Percentiles rank a stretch among this genome's conserved stretches.
phyloP scores from a whole-genome alignment of 2,329 filamentous ascomycete genomes.

The Xylariales sp. region DNA sequence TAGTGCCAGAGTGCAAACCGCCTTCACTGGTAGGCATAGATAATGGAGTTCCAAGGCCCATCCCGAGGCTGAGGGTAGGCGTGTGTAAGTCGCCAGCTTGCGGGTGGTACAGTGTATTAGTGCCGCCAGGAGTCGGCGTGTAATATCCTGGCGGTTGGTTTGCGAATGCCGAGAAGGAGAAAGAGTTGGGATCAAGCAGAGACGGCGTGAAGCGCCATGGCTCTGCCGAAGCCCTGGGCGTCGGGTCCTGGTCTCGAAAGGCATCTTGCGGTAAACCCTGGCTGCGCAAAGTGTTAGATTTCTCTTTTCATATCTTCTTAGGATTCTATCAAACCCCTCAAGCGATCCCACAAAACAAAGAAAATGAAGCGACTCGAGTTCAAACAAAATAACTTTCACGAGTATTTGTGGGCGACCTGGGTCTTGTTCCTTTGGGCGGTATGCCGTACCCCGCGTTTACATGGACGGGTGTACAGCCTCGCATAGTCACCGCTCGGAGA shows the following conservation, averaged over 20 bases:
- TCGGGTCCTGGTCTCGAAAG: conserved; percentile 72
- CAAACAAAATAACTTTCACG: too few relatives aligned
- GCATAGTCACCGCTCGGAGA: conserved; percentile 7
- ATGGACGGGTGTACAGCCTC: conserved; percentile 19
- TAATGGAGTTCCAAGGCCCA: conserved; percentile 77
- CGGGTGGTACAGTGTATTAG: conserved; percentile 74
- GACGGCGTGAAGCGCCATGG: conserved; percentile 87
- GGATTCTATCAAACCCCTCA: too few relatives aligned
- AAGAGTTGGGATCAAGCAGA: conserved; percentile 79
- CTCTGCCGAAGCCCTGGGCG: conserved; percentile 74
- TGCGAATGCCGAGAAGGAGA: conserved; percentile 73
- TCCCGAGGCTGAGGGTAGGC: conserved; percentile 66
- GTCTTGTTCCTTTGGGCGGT: too few relatives aligned
- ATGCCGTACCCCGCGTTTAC: conserved; percentile 20
- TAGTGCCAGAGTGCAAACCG: conserved; percentile 54
- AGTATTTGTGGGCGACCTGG: too few relatives aligned
- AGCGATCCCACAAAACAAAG: neutral
- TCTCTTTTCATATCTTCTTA: too few relatives aligned
- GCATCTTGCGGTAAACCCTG: conserved; percentile 34
- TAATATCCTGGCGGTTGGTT: conserved; percentile 82
- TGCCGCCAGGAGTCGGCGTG: conserved; percentile 78
- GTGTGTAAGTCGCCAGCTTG: conserved; percentile 87
- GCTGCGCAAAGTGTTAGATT: too few relatives aligned
- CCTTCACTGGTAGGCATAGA: conserved; percentile 70
- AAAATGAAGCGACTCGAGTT: too few relatives aligned